A percentile compares a stretch with the other conserved stretches of the same genome.
Evolutionary conservation across 768 basidiomycete species (phyloP).

Genomic region (Termitomyces sp.): DNA sequence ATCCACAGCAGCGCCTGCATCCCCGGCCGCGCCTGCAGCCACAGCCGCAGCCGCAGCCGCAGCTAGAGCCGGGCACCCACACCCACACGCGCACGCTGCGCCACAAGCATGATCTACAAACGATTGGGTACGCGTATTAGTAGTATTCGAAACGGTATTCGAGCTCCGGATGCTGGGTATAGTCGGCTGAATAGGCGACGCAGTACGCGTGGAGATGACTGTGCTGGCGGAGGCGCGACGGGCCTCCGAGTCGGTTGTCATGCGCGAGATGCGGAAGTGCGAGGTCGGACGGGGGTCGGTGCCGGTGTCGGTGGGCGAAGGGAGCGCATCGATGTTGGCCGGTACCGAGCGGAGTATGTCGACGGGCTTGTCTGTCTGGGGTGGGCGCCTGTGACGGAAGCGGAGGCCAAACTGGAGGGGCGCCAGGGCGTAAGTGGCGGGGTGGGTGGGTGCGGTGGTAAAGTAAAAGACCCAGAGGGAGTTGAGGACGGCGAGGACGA

Average conservation of each 20-base stretch:
- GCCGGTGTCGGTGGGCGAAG: background rate
- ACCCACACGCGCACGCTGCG: background rate
- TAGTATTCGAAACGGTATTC: background rate
- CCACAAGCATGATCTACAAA: too few relatives aligned
- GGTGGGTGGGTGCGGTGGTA: conserved; percentile 37
- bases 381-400: too few relatives aligned
- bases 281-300: background rate
- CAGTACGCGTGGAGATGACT: too few relatives aligned
- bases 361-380: too few relatives aligned
- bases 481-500: conserved; percentile 77
- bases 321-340: background rate
- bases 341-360: background rate
- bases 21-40: conserved; percentile 4
- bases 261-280: too few relatives aligned
- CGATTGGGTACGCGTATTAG: too few relatives aligned
- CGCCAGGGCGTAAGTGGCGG: too few relatives aligned
- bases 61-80: background rate
- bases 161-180: background rate
- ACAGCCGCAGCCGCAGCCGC: background rate
- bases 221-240: too few relatives aligned
- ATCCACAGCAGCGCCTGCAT: too few relatives aligned
- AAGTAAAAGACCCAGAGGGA: conserved; percentile 88
- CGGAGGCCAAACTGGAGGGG: too few relatives aligned
- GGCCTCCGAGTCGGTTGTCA: too few relatives aligned
- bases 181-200: background rate